Evolutionary conservation across 441 rosid species (phyloP).

Genomic region (Euphorbia celastroides): DNA sequence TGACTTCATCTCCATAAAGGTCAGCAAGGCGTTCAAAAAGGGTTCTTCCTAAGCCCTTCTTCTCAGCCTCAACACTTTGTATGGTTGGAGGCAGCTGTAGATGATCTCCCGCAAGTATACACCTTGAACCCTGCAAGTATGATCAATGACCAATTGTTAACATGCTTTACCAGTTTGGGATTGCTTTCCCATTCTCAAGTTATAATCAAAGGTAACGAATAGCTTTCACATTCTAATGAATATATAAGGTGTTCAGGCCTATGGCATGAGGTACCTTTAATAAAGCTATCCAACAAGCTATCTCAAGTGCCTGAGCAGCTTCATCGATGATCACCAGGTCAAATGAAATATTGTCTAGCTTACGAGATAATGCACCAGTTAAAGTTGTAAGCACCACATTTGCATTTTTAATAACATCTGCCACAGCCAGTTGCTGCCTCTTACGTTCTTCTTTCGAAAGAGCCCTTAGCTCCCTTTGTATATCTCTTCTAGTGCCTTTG

Average conservation of each 20-base stretch:
- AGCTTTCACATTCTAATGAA: neutral
- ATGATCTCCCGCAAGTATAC: conserved; percentile 94
- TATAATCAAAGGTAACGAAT: neutral
- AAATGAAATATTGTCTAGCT: conserved; percentile 62
- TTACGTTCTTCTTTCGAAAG: conserved; percentile 91
- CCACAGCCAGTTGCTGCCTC: conserved; percentile 92
- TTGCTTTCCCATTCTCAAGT: no score
- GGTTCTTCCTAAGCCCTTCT: conserved; percentile 87
- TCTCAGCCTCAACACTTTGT: conserved; percentile 94
- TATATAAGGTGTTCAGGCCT: neutral
- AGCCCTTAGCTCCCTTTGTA: conserved; percentile 81
- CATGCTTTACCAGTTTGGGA: no score
- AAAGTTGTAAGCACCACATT: conserved; percentile 81
- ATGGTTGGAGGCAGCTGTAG: conserved; percentile 98
- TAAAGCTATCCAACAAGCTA: conserved; percentile 92
- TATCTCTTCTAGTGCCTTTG: conserved; percentile 64
- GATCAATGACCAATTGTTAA: neutral
- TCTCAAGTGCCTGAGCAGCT: conserved; percentile 99
- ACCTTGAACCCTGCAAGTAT: conserved; percentile 65
- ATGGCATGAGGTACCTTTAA: conserved; percentile 43
- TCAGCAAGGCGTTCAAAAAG: conserved; percentile 90
- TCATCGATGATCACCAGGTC: conserved; percentile 96
- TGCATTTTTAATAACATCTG: conserved; percentile 80
- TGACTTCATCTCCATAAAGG: conserved; percentile 73
- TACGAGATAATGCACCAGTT: conserved; percentile 78